Percentiles rank a stretch among this genome's conserved stretches.
phyloP scores from a whole-genome alignment of 2,329 filamentous ascomycete genomes.

The Diplodia intermedia region DNA sequence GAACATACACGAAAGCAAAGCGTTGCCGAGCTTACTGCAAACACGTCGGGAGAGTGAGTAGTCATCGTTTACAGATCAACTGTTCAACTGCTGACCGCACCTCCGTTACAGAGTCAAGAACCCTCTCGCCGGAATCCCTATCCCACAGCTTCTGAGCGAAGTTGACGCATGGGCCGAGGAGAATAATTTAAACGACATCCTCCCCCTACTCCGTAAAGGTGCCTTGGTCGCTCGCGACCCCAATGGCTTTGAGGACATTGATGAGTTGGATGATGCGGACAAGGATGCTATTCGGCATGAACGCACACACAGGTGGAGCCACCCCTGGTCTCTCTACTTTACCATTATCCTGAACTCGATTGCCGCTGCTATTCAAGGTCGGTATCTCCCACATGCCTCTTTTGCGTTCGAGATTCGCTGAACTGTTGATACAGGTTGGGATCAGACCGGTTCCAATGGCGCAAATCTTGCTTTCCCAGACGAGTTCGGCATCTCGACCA shows the following conservation, averaged over 20 bases:
- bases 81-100: not conserved
- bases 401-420: slow-evolving; percentile 60
- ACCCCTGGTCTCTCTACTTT: slow-evolving; percentile 66
- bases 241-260: slow-evolving; percentile 65
- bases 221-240: slow-evolving; percentile 78
- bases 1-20: slow-evolving; percentile 6
- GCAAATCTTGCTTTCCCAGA: slow-evolving; percentile 68
- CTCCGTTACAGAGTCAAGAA: slow-evolving; percentile 58
- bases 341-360: slow-evolving; percentile 73
- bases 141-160: slow-evolving; percentile 58
- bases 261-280: slow-evolving; percentile 67
- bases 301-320: slow-evolving; percentile 67
- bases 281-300: slow-evolving; percentile 67
- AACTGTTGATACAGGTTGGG: slow-evolving; percentile 65
- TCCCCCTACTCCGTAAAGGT: slow-evolving; percentile 68
- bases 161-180: slow-evolving; percentile 67
- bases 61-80: too few relatives aligned
- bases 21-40: not conserved
- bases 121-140: slow-evolving; percentile 63
- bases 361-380: slow-evolving; percentile 73
- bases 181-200: slow-evolving; percentile 65
- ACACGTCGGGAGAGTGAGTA: slow-evolving; percentile 15
- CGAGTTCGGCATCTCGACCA: slow-evolving; percentile 59
- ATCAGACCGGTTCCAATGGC: slow-evolving; percentile 61
- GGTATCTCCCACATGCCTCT: slow-evolving; percentile 56